Conservation (phyloP, 805 yeast genomes). For the Suhomyces sp. region DNA sequence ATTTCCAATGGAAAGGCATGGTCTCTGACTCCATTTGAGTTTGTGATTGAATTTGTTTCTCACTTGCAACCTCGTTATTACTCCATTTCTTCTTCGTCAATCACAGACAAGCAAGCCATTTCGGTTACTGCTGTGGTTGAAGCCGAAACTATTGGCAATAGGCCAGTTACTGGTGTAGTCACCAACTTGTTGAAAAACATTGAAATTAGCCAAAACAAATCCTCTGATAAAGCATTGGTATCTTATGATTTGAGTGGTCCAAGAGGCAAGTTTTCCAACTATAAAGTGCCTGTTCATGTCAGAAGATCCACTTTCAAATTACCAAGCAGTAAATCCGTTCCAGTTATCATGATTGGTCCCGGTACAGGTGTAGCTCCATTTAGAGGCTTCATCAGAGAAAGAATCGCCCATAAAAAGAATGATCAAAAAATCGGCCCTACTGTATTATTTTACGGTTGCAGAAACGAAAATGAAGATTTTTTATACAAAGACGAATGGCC, state of each 20-base stretch:
- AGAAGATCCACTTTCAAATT: slow-evolving; percentile 93
- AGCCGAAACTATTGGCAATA: slow-evolving; percentile 37
- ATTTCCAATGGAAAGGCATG: slow-evolving; percentile 69
- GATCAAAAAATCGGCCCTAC: slow-evolving; percentile 57
- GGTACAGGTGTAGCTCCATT: slow-evolving; percentile 99
- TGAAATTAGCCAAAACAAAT: slow-evolving; percentile 52
- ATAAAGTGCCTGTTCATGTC: slow-evolving; percentile 82
- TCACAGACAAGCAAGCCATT: slow-evolving; percentile 67
- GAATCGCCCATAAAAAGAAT: slow-evolving; percentile 50
- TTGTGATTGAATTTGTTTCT: slow-evolving; percentile 75
- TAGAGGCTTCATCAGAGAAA: slow-evolving; percentile 91
- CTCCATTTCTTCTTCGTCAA: slow-evolving; percentile 89
- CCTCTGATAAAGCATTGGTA: slow-evolving; percentile 41
- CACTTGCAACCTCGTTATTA: slow-evolving; percentile 92
- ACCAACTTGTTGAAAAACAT: slow-evolving; percentile 82
- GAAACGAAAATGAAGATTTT: slow-evolving; percentile 76
- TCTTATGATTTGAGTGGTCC: slow-evolving; percentile 84
- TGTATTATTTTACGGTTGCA: slow-evolving; percentile 82
- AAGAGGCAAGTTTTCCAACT: slow-evolving; percentile 50
- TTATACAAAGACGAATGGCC: slow-evolving; percentile 90
- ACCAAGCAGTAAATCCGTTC: slow-evolving; percentile 79
- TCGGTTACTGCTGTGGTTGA: slow-evolving; percentile 94
- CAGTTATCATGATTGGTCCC: slow-evolving; percentile 92
- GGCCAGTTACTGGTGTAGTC: slow-evolving; percentile 74
- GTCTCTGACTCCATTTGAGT: slow-evolving; percentile 76